Conservation (phyloP, 495 filamentous ascomycete genomes). For the Xylaria venustula region DNA sequence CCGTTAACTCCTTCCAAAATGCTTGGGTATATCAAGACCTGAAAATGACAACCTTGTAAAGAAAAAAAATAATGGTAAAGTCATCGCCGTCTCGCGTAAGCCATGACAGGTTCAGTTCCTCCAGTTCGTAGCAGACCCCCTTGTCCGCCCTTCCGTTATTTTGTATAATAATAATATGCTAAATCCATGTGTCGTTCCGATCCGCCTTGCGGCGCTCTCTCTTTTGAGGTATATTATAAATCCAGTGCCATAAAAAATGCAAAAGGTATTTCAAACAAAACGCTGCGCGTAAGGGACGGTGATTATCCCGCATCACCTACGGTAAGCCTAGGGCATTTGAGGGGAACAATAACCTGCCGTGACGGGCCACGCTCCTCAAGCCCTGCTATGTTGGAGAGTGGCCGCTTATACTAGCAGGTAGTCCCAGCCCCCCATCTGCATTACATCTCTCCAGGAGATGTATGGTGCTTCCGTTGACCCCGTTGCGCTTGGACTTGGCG, state of each 20-base stretch:
- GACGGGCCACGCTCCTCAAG: conserved; percentile 31
- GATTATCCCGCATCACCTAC: conserved; percentile 31
- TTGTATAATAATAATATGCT: conserved; percentile 15
- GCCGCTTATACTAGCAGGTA: conserved; percentile 77
- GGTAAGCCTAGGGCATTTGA: conserved; percentile 31
- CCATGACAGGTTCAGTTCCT: conserved; percentile 32
- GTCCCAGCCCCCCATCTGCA: conserved; percentile 89
- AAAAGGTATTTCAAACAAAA: conserved; percentile 11
- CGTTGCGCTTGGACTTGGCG: conserved; percentile 39
- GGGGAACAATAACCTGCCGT: conserved; percentile 15
- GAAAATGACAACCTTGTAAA: conserved; percentile 15
- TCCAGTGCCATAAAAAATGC: conserved; percentile 17
- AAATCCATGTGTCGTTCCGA: conserved; percentile 35
- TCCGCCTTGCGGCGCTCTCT: conserved; percentile 37
- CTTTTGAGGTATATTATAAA: conserved; percentile 28
- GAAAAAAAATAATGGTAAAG: conserved; percentile 16
- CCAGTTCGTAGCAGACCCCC: conserved; percentile 17
- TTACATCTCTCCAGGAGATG: conserved; percentile 93
- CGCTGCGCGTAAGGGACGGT: conserved; percentile 23
- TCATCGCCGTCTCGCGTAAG: conserved; percentile 25
- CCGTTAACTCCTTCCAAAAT: conserved; percentile 28
- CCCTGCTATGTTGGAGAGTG: conserved; percentile 35
- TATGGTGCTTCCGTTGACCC: conserved; percentile 47
- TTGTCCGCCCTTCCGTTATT: conserved; percentile 21
- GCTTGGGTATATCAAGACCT: conserved; percentile 34